Conservation (phyloP, 2,329 filamentous ascomycete species). For the Nemania sp. region DNA sequence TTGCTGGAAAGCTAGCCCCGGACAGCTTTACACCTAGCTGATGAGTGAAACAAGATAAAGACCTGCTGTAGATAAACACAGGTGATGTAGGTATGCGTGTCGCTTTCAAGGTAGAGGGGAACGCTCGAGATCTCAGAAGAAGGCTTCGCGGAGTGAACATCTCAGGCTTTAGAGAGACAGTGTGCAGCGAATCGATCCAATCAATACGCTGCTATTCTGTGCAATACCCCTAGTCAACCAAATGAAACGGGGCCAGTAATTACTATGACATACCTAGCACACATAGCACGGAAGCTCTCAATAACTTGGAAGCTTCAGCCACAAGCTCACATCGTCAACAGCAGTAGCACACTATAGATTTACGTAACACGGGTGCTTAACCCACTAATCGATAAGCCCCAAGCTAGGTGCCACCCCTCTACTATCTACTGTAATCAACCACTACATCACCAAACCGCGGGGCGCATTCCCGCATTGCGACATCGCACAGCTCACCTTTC, state of each 20-base stretch:
- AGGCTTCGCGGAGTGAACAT: slow-evolving; percentile 34
- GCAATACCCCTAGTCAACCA: slow-evolving; percentile 17
- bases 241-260: slow-evolving; percentile 25
- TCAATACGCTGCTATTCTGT: background rate
- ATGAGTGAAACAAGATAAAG: background rate
- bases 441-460: slow-evolving; percentile 25
- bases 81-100: background rate
- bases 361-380: slow-evolving; percentile 8
- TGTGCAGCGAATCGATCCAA: slow-evolving; percentile 6
- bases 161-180: slow-evolving; percentile 4
- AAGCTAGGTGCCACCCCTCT: slow-evolving; percentile 17
- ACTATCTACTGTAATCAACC: background rate
- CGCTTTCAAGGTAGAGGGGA: background rate
- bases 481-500: slow-evolving; percentile 14
- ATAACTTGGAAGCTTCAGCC: slow-evolving; percentile 24
- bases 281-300: background rate
- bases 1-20: background rate
- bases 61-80: slow-evolving; percentile 1
- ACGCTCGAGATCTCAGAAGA: slow-evolving; percentile 1
- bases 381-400: slow-evolving; percentile 32
- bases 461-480: slow-evolving; percentile 29
- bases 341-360: background rate
- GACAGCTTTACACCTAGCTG: background rate
- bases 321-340: slow-evolving; percentile 9
- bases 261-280: slow-evolving; percentile 34